Percentiles rank a stretch among this genome's conserved stretches.
These are phyloP conservation scores for Coemansia reversa DNA, from an alignment of 192 early-diverging fungal genomes.

Conservation along the genomic window DNA sequence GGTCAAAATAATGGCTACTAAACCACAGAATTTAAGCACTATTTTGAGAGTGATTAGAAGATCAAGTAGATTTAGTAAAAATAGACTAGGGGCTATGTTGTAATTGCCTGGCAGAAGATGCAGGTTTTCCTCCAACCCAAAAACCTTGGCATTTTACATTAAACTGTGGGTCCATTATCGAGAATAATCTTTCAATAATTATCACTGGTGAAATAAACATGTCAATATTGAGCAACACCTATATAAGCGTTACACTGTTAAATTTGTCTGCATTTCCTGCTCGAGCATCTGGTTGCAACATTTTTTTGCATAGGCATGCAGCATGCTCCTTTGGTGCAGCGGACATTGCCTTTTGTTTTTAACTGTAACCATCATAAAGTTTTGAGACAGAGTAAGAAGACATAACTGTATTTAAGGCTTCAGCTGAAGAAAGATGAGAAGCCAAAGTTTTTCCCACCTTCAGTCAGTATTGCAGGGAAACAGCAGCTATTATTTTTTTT, in stretches of 20 bases:
- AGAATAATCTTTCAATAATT: background rate
- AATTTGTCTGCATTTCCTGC: background rate
- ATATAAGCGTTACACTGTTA: background rate
- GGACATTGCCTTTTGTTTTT: too few species aligned
- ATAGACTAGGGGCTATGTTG: background rate
- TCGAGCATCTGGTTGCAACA: background rate
- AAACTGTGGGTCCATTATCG: background rate
- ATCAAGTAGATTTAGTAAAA: background rate
- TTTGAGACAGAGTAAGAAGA: too few species aligned
- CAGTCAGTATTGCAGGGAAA: too few species aligned
- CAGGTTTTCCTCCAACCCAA: background rate
- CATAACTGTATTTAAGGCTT: too few species aligned
- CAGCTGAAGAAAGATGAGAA: too few species aligned
- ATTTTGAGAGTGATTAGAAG: background rate
- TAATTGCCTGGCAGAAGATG: background rate
- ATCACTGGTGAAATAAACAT: background rate
- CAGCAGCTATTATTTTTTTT: too few species aligned
- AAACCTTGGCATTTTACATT: conserved; percentile 6
- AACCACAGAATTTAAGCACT: conserved; percentile 21
- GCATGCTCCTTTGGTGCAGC: background rate
- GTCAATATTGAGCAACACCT: background rate
- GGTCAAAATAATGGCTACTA: conserved; percentile 27
- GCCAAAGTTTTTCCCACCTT: too few species aligned
- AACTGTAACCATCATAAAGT: too few species aligned
- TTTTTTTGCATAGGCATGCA: background rate